A percentile compares a stretch with the other conserved stretches of the same genome.
Conservation (phyloP, 257 asterid genomes). For the Solanum paucissectum region DNA sequence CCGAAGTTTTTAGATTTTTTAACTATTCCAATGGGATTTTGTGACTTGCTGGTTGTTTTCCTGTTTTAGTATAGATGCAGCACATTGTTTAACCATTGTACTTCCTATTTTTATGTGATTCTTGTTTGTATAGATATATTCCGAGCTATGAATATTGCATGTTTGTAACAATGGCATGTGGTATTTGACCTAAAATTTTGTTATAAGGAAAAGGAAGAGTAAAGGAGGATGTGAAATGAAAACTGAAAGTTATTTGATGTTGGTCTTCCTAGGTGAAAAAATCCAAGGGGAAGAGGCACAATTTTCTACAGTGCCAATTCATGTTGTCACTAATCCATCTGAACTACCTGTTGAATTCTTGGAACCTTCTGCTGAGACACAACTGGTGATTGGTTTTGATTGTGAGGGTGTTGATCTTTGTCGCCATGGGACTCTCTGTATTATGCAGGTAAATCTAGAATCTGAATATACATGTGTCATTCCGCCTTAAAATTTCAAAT, state of each 20-base stretch:
- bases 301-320: conserved; percentile 61
- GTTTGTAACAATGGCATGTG: neutral
- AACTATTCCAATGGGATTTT: neutral
- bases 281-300: conserved; percentile 24
- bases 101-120: neutral
- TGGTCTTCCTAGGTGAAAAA: conserved; percentile 36
- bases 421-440: conserved; percentile 82
- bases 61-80: neutral
- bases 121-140: neutral
- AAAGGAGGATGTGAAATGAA: neutral
- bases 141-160: neutral
- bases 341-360: conserved; percentile 86
- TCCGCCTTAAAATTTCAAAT: neutral
- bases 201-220: neutral
- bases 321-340: conserved; percentile 61
- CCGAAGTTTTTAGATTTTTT: neutral
- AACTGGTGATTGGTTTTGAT: conserved; percentile 80
- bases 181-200: neutral
- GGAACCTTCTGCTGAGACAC: conserved; percentile 65
- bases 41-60: neutral
- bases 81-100: neutral
- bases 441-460: conserved; percentile 63
- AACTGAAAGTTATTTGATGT: conserved; percentile 3
- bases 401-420: conserved; percentile 99
- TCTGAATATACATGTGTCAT: neutral